Conservation (phyloP, 2,329 filamentous ascomycete species). For the Phyllosticta capitalensis region DNA sequence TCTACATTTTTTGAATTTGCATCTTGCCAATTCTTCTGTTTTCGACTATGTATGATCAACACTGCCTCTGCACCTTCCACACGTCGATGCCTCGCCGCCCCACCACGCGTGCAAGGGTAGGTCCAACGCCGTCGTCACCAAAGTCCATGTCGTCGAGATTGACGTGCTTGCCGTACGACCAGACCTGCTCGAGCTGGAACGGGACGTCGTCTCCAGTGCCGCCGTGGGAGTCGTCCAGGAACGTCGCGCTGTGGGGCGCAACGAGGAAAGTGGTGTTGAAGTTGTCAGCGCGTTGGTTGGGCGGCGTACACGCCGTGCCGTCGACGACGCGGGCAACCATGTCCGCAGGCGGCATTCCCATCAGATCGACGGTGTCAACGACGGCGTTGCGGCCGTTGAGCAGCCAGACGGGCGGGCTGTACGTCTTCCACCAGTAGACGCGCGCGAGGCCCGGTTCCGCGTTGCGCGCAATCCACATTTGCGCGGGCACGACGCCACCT, state of each 20-base stretch:
- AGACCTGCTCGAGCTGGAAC: slow-evolving; percentile 59
- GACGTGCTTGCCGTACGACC: slow-evolving; percentile 57
- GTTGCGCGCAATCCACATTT: slow-evolving; percentile 64
- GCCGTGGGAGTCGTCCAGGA: slow-evolving; percentile 49
- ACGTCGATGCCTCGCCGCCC: slow-evolving; percentile 37
- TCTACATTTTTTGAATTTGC: neutral
- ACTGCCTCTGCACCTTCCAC: slow-evolving; percentile 33
- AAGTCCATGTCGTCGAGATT: slow-evolving; percentile 77
- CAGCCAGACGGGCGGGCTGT: slow-evolving; percentile 72
- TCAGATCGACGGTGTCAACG: slow-evolving; percentile 61
- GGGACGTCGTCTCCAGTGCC: slow-evolving; percentile 22
- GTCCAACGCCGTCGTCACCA: slow-evolving; percentile 64
- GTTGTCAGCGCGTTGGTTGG: neutral
- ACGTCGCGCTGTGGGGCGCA: slow-evolving; percentile 61
- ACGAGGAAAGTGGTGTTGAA: slow-evolving; percentile 43
- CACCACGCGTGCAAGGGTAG: slow-evolving; percentile 58
- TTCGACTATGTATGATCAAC: slow-evolving; percentile 12
- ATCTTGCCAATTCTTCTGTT: neutral
- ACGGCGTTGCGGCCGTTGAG: slow-evolving; percentile 66
- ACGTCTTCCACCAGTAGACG: slow-evolving; percentile 79
- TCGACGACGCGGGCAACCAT: slow-evolving; percentile 51
- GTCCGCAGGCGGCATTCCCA: slow-evolving; percentile 55
- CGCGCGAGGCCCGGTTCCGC: slow-evolving; percentile 41
- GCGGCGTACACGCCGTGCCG: slow-evolving; percentile 51
- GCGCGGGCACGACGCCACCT: slow-evolving; percentile 65